A percentile compares a stretch with the other conserved stretches of the same genome.
Conservation (phyloP, 108 stramenopile species). For the Discostella stelligeroides region DNA sequence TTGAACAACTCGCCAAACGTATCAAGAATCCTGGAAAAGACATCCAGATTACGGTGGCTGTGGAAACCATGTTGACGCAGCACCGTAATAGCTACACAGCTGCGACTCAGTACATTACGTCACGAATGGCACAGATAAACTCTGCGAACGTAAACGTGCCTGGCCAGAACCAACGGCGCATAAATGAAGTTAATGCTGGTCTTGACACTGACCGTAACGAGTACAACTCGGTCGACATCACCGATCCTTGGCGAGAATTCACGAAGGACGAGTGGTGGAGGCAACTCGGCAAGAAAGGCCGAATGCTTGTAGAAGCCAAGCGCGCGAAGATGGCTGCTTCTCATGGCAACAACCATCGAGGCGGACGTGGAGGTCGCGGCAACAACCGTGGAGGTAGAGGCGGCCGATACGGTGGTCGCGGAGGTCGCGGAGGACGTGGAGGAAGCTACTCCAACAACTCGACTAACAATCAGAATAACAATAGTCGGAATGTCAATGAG, state of each 20-base stretch:
- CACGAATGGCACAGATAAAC: no score
- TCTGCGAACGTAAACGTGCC: no score
- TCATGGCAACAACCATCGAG: no score
- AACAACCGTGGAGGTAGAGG: no score
- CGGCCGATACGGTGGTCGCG: no score
- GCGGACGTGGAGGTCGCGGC: no score
- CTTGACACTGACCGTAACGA: not conserved
- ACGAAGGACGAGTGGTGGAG: not conserved
- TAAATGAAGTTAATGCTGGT: not conserved
- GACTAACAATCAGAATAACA: no score
- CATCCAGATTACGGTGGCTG: not conserved
- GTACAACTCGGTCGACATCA: not conserved
- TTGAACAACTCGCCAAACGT: not conserved
- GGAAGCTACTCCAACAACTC: no score
- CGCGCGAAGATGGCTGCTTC: not conserved
- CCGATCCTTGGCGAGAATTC: not conserved
- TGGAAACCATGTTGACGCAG: not conserved
- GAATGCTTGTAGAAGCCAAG: not conserved
- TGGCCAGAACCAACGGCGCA: no score
- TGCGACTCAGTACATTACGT: no score
- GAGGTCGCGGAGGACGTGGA: no score
- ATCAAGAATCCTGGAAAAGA: not conserved
- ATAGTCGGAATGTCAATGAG: no score
- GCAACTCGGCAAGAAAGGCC: not conserved
- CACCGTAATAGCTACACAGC: not conserved